Evolutionary conservation across 805 yeast species (phyloP).

Genomic region (Ogataea saltuana): DNA sequence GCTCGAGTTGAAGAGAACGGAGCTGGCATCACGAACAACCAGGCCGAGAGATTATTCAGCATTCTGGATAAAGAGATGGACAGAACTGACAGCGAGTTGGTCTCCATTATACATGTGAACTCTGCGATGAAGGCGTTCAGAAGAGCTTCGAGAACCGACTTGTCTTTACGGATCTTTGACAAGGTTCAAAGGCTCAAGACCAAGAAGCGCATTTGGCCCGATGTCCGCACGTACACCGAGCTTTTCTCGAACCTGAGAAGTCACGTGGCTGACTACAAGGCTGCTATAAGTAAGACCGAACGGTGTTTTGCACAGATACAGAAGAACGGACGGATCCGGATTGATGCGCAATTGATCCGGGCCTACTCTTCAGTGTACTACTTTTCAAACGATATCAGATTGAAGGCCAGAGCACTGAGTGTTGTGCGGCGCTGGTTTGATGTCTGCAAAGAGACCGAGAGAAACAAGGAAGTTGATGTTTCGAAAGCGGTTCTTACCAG

Average conservation of each 20-base stretch:
- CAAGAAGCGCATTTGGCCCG: slow-evolving; percentile 29
- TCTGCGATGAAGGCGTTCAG: slow-evolving; percentile 47
- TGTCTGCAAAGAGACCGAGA: slow-evolving; percentile 27
- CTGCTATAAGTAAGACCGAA: slow-evolving; percentile 26
- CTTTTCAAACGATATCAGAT: slow-evolving; percentile 28
- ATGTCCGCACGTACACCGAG: slow-evolving; percentile 38
- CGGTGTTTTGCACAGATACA: slow-evolving; percentile 24
- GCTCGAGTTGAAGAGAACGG: slow-evolving; percentile 31
- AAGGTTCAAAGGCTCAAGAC: slow-evolving; percentile 22
- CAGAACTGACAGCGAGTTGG: slow-evolving; percentile 22
- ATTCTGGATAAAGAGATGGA: slow-evolving; percentile 35
- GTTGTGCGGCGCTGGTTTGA: slow-evolving; percentile 33
- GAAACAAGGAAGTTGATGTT: slow-evolving; percentile 13
- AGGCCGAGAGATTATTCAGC: slow-evolving; percentile 36
- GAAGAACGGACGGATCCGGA: slow-evolving; percentile 14
- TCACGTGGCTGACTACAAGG: slow-evolving; percentile 13
- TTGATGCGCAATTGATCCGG: slow-evolving; percentile 24
- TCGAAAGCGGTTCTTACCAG: slow-evolving; percentile 2
- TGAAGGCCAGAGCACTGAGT: slow-evolving; percentile 29
- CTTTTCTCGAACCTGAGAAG: slow-evolving; percentile 25
- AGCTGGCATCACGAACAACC: slow-evolving; percentile 33
- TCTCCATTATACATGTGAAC: slow-evolving; percentile 46
- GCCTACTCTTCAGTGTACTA: slow-evolving; percentile 30
- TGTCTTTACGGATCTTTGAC: slow-evolving; percentile 42
- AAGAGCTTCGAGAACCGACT: slow-evolving; percentile 40